phyloP scores from a whole-genome alignment of 495 filamentous ascomycete species.

The Echria macrotheca region DNA sequence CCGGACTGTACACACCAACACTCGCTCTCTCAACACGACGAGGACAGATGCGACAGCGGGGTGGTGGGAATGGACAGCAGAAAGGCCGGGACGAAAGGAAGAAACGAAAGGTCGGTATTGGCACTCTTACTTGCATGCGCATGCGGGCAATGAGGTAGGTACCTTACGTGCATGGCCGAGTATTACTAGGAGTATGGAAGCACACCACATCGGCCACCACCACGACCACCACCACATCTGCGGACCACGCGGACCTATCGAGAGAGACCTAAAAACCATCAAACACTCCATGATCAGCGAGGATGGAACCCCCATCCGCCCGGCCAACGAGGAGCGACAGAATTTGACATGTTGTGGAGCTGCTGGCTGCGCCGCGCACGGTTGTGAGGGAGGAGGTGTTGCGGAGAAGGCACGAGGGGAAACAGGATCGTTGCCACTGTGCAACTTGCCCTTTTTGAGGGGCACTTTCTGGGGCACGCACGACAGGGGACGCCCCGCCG shows the following conservation, averaged over 20 bases:
- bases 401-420: slow-evolving; percentile 8
- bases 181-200: too few relatives aligned
- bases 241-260: too few relatives aligned
- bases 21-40: background rate
- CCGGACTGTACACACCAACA: background rate
- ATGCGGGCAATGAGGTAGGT: background rate
- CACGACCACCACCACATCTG: background rate
- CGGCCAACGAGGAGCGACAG: background rate
- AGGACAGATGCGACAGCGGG: background rate
- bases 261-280: background rate
- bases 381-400: slow-evolving; percentile 5
- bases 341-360: slow-evolving; percentile 2
- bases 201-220: background rate
- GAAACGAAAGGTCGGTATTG: background rate
- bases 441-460: background rate
- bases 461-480: slow-evolving; percentile 1
- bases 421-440: background rate
- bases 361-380: slow-evolving; percentile 10
- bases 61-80: background rate
- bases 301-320: background rate
- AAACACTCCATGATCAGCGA: background rate
- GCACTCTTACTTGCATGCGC: background rate
- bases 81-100: background rate
- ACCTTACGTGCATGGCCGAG: too few relatives aligned
- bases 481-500: background rate